Base-by-base conservation (phyloP, 1,139 yeast species). In the Suhomyces kunorum region DNA sequence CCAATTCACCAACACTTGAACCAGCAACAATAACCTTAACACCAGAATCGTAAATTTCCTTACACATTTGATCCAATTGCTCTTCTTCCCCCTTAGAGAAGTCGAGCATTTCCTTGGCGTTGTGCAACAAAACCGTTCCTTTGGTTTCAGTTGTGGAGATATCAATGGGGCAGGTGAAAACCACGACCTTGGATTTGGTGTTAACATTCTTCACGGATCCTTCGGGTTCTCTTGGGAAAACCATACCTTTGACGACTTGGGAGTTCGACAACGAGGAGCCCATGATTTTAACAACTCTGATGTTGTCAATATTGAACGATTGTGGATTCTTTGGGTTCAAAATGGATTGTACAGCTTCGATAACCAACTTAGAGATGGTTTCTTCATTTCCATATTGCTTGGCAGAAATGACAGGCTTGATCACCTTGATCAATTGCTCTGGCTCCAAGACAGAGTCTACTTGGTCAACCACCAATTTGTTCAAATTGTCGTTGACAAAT, bases 21-120 rank as follows among this genome's bases (percentile, higher is more conserved):
- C 98, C 98, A 17, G 98, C 97, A 54, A 92, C 72, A 36, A 92
- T 85, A 39, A 92, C 96, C 45, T 80, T 75, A 23, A 90, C 86
- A 33, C 98, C 98, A 32, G 94, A 74, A 46, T 85, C 95, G 47
- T 78, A 71, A 49, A 92, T 81, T 59, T 87, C 95, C 62, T 85
- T 85, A 53, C 92, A 85, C 68, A 86, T 78, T 59, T 80, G 81
- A 59, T 92, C 97, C 57, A 92, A 78, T 63, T 89, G 98, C 39
- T 83, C 84, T 68, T 92, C 98, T 68, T 92, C 98, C 51, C 97
- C 98, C 69, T 86, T 87, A 48, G 95, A 81, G 66, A 92, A 92
- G 59, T 89, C 94, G 52, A 92, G 76, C 97, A 92, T 90, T 66
- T 92, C 98, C 64, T 90, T 79, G 8, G 98, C 98, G 59, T 88